Conservation (phyloP, 225 moss, liverwort and hornwort genomes). For the Sphagnum contortum region DNA sequence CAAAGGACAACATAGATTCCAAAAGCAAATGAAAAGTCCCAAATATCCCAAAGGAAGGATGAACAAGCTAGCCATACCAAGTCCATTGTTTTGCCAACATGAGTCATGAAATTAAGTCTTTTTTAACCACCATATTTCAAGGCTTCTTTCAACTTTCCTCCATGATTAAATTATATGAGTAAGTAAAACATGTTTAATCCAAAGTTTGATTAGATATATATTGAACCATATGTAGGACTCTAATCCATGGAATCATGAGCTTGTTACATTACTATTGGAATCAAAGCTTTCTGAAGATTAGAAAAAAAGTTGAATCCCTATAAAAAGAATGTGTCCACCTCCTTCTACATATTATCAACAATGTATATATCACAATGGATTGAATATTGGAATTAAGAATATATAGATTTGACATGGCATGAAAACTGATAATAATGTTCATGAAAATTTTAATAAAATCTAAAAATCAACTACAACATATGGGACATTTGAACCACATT, state of each 20-base stretch:
- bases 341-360: slow-evolving; percentile 57
- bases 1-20: slow-evolving; percentile 40
- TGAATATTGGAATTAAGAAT: too few relatives aligned
- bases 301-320: slow-evolving; percentile 30
- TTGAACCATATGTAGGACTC: slow-evolving; percentile 25
- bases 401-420: too few relatives aligned
- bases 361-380: slow-evolving; percentile 10
- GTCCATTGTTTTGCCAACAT: slow-evolving; percentile 55
- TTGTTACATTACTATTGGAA: slow-evolving; percentile 38
- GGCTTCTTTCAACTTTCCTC: too few relatives aligned
- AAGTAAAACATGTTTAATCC: not conserved
- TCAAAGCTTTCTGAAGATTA: slow-evolving; percentile 36
- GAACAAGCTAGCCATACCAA: slow-evolving; percentile 61
- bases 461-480: too few relatives aligned
- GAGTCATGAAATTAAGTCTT: slow-evolving; percentile 55
- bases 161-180: not conserved
- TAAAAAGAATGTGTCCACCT: slow-evolving; percentile 50
- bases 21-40: slow-evolving; percentile 42
- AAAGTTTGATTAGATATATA: not conserved
- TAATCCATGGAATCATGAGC: slow-evolving; percentile 57
- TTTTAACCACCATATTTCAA: not conserved
- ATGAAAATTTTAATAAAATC: too few relatives aligned
- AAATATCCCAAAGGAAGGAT: slow-evolving; percentile 40
- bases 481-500: too few relatives aligned
- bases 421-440: too few relatives aligned